Evolutionary conservation across 352 stramenopile genomes (phyloP), one percentile per base, ranked within the genome.

Genomic region (Blastocystis sp.): DNA sequence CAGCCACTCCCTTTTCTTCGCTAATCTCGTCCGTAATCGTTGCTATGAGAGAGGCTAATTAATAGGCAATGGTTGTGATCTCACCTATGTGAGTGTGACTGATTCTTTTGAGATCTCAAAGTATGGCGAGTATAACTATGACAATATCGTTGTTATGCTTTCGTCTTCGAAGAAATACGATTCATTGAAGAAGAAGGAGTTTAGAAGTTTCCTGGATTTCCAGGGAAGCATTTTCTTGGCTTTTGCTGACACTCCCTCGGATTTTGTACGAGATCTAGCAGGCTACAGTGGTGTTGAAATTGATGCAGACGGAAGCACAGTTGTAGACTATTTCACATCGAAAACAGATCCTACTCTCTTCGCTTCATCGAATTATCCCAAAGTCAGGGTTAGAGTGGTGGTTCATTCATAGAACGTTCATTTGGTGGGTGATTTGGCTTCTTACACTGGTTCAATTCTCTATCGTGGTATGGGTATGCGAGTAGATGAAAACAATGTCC

Each of bases 111-210:
- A 83, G 51, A 83, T 96, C 0, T 91, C 92, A n/a, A 88, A 90
- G 81, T 96, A 93, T 89, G 93, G 93, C 71, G 93, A 95, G 89
- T 91, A 90, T 58, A 88, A 91, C 65, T 96, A 92, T 88, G 93
- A 97, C 78, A 94, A 97, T 88, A 89, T 97, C 83, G 89, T 97
- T 71, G 88, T 96, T 71, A 93, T 93, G 51, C 93, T 93, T 35
- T 90, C 90, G 66, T 89, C 94, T 67, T 88, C 88, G 77, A 93
- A 93, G 88, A 59, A 61, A 16, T 90, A 91, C 27, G 90, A 93
- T 69, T 46, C 93, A 67, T 88, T 95, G 87, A 88, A 91, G 58
- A 51, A 87, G 14, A 59, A 90, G 43, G 74, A 88, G 42, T 66
- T 90, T 59, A 6, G 69, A 1, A 86, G 49, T 19, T 96, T 96